Evolutionary conservation across 768 basidiomycete genomes (phyloP).

Genomic region (Boletus subcaerulescens): DNA sequence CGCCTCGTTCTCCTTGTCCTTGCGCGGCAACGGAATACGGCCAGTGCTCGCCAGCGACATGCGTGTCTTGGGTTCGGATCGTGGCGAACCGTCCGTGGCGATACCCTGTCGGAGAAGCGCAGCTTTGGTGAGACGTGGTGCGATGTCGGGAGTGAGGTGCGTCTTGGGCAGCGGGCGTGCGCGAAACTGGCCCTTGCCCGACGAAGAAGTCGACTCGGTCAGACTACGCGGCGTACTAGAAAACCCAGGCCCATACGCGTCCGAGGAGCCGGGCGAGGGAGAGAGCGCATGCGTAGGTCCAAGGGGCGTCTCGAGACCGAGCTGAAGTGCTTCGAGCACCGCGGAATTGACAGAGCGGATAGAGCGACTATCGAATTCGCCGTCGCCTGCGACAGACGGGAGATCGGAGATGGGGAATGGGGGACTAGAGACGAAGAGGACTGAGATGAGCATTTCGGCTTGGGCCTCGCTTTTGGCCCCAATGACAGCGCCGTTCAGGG

Average conservation of each 20-base stretch:
- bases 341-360: slow-evolving; percentile 46
- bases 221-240: slow-evolving; percentile 28
- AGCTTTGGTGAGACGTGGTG: slow-evolving; percentile 73
- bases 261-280: slow-evolving; percentile 29
- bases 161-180: slow-evolving; percentile 69
- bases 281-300: slow-evolving; percentile 41
- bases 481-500: slow-evolving; percentile 54
- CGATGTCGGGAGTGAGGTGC: slow-evolving; percentile 60
- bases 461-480: slow-evolving; percentile 61
- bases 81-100: slow-evolving; percentile 36
- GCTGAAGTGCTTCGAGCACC: slow-evolving; percentile 43
- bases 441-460: slow-evolving; percentile 77
- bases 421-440: slow-evolving; percentile 80
- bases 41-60: slow-evolving; percentile 36
- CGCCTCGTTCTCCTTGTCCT: slow-evolving; percentile 27
- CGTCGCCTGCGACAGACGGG: slow-evolving; percentile 40
- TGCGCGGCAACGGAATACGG: slow-evolving; percentile 27
- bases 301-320: slow-evolving; percentile 40
- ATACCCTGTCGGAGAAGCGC: slow-evolving; percentile 70
- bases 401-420: slow-evolving; percentile 71
- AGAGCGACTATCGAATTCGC: slow-evolving; percentile 35
- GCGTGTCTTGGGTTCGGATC: slow-evolving; percentile 17
- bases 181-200: slow-evolving; percentile 54
- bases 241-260: slow-evolving; percentile 20
- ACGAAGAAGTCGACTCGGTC: slow-evolving; percentile 33